Evolutionary conservation across 768 basidiomycete species (phyloP), one percentile per base, ranked within the genome.

Genomic region (Rhizopogon salebrosus): DNA sequence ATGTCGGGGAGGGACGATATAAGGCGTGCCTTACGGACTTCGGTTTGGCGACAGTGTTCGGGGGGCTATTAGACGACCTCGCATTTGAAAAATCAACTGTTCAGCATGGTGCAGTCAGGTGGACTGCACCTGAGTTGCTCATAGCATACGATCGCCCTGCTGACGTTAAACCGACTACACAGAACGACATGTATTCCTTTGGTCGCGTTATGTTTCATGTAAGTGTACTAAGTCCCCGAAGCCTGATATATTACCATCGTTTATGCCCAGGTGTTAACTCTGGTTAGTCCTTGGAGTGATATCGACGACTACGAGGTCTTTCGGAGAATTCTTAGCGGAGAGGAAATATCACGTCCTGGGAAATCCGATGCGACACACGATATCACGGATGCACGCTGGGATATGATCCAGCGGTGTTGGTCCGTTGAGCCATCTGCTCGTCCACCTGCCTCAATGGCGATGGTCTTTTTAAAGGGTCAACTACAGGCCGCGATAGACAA

Each of bases 11-110:
- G 0, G 69, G 70, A 54, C 53, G 71, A 26, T 64, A 67, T 16
- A 67, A 66, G 27, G 73, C 69, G 1, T 65, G 66, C 6, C 56
- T 78, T 6, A 70, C 69, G 51, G 76, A 76, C 50, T 75, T 76
- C 53, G 75, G 75, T 1, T 58, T 76, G 4, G 75, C 72, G 9
- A 72, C 55, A 26, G 66, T 75, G 42, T 59, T 70, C 14, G 57
- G 60, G 7, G 70, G 70, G 46, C 60, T 65, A 26, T 27, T 26
- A 3, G 1, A 18, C 1, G 2, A 6, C 1, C 9, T 1, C 1
- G 1, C 9, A 6, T 1, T 11, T n/a, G n/a, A n/a, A n/a, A n/a
- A n/a, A n/a, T n/a, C n/a, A n/a, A n/a, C n/a, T n/a, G n/a, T n/a
- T n/a, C n/a, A n/a, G n/a, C n/a, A n/a, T n/a, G n/a, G n/a, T n/a